phyloP scores from a whole-genome alignment of 257 asterid species.

The Fraxinus cuspidata region DNA sequence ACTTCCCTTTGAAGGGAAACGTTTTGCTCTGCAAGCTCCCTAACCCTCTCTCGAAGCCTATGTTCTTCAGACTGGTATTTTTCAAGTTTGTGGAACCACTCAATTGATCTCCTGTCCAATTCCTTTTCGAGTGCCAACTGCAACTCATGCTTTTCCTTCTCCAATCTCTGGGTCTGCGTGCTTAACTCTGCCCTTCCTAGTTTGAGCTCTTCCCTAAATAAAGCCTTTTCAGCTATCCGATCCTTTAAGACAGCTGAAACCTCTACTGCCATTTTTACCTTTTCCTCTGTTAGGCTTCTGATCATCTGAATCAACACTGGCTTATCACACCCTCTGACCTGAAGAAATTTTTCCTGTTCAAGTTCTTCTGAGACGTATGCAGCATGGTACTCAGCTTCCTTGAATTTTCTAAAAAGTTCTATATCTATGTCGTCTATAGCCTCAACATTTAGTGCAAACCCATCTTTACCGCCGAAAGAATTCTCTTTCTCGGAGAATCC shows the following conservation, averaged over 20 bases:
- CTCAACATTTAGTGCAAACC: slow-evolving; percentile 29
- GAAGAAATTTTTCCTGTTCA: slow-evolving; percentile 50
- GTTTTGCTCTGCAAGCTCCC: slow-evolving; percentile 95
- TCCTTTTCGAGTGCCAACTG: slow-evolving; percentile 80
- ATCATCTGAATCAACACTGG: slow-evolving; percentile 59
- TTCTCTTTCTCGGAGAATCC: slow-evolving; percentile 43
- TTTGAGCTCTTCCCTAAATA: slow-evolving; percentile 58
- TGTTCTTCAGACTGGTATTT: slow-evolving; percentile 86
- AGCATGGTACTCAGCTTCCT: slow-evolving; percentile 79
- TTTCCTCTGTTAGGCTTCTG: slow-evolving; percentile 68
- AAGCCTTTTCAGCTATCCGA: slow-evolving; percentile 78
- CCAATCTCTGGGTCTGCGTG: slow-evolving; percentile 54
- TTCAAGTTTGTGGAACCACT: slow-evolving; percentile 86
- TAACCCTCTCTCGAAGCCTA: slow-evolving; percentile 89
- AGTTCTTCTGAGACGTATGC: slow-evolving; percentile 66
- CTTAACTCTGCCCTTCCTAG: slow-evolving; percentile 50
- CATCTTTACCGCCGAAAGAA: slow-evolving; percentile 40
- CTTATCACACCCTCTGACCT: slow-evolving; percentile 51
- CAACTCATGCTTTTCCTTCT: slow-evolving; percentile 76
- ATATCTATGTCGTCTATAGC: slow-evolving; percentile 46
- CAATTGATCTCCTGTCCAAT: slow-evolving; percentile 85
- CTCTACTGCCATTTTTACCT: slow-evolving; percentile 71
- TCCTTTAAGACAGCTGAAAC: slow-evolving; percentile 58
- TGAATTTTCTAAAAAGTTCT: slow-evolving; percentile 50
- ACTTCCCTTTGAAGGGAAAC: slow-evolving; percentile 89